These are phyloP conservation scores for Angomonas ambiguus DNA, from an alignment of 208 protist species.

Conservation along the genomic window DNA sequence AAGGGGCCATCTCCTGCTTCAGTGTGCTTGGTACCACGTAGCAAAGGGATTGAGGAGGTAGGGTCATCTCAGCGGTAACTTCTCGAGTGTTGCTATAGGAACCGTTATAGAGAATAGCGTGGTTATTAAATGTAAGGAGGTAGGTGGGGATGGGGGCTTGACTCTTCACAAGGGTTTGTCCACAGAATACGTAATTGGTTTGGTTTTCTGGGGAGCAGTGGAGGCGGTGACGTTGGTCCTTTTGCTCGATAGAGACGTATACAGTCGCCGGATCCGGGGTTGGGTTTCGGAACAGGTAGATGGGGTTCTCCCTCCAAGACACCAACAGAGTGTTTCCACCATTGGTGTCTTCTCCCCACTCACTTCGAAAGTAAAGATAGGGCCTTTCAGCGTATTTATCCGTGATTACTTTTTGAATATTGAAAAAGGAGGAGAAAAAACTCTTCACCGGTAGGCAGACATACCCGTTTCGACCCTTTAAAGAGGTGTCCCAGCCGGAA, in stretches of 20 bases:
- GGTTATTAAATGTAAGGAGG: slow-evolving; percentile 78
- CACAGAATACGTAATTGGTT: slow-evolving; percentile 63
- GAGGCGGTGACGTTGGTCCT: slow-evolving; percentile 72
- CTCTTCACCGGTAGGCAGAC: slow-evolving; percentile 50
- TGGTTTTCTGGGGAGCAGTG: slow-evolving; percentile 55
- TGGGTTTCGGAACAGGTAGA: slow-evolving; percentile 11
- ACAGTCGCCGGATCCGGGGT: slow-evolving; percentile 42
- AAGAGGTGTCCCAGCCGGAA: slow-evolving; percentile 22
- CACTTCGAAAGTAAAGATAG: slow-evolving; percentile 4
- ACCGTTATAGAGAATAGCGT: slow-evolving; percentile 51
- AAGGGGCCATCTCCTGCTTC: slow-evolving; percentile 61
- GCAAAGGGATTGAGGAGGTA: slow-evolving; percentile 64
- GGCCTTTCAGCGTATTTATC: not conserved
- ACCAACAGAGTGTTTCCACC: slow-evolving; percentile 13
- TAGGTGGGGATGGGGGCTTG: slow-evolving; percentile 50
- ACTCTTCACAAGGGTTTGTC: slow-evolving; percentile 40
- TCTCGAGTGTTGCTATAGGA: slow-evolving; percentile 59
- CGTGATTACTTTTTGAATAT: slow-evolving; percentile 24
- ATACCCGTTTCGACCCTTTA: not conserved
- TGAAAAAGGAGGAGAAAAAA: slow-evolving; percentile 46
- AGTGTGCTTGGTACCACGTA: slow-evolving; percentile 73
- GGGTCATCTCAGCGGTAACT: slow-evolving; percentile 50
- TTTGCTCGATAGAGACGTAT: slow-evolving; percentile 59
- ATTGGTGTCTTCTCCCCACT: slow-evolving; percentile 12
- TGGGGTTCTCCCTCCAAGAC: slow-evolving; percentile 17